A percentile compares a stretch with the other conserved stretches of the same genome.
These are phyloP conservation scores for Syzygium oleosum DNA, from an alignment of 345 rosid species.

Conservation along the genomic window DNA sequence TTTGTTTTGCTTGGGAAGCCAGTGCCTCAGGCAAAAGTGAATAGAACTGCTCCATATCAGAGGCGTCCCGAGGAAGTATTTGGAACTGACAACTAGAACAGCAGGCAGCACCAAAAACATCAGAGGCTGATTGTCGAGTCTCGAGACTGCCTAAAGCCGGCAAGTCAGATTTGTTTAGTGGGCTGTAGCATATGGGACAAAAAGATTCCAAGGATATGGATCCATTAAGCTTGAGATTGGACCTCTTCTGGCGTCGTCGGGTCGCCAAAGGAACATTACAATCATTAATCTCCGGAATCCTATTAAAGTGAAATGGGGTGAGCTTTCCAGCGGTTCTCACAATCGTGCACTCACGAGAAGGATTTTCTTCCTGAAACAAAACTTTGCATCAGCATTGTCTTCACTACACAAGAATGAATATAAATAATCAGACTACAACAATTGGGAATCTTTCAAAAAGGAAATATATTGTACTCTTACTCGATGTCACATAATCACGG, in stretches of 20 bases:
- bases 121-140: conserved; percentile 10
- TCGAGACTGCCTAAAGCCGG: conserved; percentile 11
- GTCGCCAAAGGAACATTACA: conserved; percentile 61
- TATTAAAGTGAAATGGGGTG: conserved; percentile 80
- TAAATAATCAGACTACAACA: background rate
- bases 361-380: conserved; percentile 70
- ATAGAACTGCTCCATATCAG: conserved; percentile 42
- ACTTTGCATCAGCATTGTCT: background rate
- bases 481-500: background rate
- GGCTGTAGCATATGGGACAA: conserved; percentile 73
- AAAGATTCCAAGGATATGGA: conserved; percentile 67
- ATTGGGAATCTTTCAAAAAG: background rate
- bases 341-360: conserved; percentile 81
- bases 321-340: conserved; percentile 93
- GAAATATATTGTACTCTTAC: background rate
- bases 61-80: conserved; percentile 63
- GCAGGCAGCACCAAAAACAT: conserved; percentile 33
- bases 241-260: conserved; percentile 72
- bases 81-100: conserved; percentile 89
- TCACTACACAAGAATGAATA: background rate
- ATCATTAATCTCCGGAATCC: conserved; percentile 65
- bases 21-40: conserved; percentile 47
- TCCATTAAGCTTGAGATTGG: conserved; percentile 47
- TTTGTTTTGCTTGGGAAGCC: conserved; percentile 31
- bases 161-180: conserved; percentile 36